These are phyloP conservation scores for Paraurostyla sp. DNA, from an alignment of 73 alveolate genomes.

Conservation along the genomic window DNA sequence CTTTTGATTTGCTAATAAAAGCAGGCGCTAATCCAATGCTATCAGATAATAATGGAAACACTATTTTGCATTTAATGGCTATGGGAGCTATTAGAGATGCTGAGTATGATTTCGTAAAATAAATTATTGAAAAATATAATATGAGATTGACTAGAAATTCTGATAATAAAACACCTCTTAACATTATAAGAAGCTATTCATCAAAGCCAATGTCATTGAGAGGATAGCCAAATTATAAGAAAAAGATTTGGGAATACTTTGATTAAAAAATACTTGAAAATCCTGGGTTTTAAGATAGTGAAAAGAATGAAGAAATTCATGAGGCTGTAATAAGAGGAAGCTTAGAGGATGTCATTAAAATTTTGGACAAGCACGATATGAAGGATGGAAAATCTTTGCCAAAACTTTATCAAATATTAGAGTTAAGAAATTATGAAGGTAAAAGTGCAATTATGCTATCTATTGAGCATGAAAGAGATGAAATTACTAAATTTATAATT, in stretches of 20 bases:
- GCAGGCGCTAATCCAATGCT: constrained; percentile 69
- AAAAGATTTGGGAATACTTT: constrained; percentile 69
- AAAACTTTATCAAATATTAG: neutral
- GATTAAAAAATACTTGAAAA: constrained; percentile 54
- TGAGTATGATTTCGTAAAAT: constrained; percentile 70
- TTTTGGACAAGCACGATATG: neutral
- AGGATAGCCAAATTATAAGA: constrained; percentile 60
- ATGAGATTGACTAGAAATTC: constrained; percentile 67
- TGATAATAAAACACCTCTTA: constrained; percentile 71
- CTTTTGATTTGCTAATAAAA: constrained; percentile 61
- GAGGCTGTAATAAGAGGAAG: constrained; percentile 60
- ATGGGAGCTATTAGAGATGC: constrained; percentile 71
- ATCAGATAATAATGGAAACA: constrained; percentile 70
- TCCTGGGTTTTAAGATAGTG: constrained; percentile 64
- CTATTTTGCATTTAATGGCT: constrained; percentile 65
- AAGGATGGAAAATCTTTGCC: constrained; percentile 51
- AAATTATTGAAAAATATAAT: constrained; percentile 22
- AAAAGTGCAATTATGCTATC: constrained; percentile 71
- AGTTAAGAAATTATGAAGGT: constrained; percentile 66
- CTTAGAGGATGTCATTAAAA: neutral
- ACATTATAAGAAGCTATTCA: constrained; percentile 57
- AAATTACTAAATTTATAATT: constrained; percentile 44
- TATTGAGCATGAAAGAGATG: constrained; percentile 66
- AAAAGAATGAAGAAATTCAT: constrained; percentile 62
- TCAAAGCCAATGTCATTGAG: constrained; percentile 61